Conservation (phyloP, 2,329 filamentous ascomycete species). For the Fusarium marasasianum region DNA sequence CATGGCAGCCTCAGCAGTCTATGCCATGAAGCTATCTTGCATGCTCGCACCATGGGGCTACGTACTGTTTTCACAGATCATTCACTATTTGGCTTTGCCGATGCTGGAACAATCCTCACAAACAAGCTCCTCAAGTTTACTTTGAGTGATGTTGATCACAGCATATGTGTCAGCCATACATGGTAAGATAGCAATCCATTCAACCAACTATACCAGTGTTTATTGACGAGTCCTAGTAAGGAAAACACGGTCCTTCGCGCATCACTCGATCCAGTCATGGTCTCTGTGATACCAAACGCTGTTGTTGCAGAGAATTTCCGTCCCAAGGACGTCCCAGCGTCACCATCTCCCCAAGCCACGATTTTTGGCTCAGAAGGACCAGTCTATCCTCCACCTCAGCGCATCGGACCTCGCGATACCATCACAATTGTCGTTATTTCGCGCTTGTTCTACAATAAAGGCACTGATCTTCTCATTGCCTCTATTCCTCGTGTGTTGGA, state of each 20-base stretch:
- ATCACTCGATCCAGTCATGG: constrained; percentile 94
- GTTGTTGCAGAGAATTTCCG: constrained; percentile 96
- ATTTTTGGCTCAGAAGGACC: constrained; percentile 51
- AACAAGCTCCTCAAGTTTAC: constrained; percentile 98
- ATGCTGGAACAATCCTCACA: constrained; percentile 93
- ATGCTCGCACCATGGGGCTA: constrained; percentile 94
- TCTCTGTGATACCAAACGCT: constrained; percentile 97
- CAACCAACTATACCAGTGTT: background rate
- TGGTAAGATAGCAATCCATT: constrained; percentile 66
- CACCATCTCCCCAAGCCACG: constrained; percentile 43
- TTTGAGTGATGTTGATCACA: constrained; percentile 95
- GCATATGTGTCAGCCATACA: constrained; percentile 97
- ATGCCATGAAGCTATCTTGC: constrained; percentile 93
- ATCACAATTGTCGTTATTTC: constrained; percentile 98
- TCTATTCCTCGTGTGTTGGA: constrained; percentile 93
- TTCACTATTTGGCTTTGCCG: constrained; percentile 95
- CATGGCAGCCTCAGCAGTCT: constrained; percentile 93
- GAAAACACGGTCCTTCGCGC: constrained; percentile 97
- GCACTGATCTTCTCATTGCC: constrained; percentile 95
- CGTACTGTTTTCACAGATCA: constrained; percentile 98
- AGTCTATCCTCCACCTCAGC: constrained; percentile 63
- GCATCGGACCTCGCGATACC: constrained; percentile 81
- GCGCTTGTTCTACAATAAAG: constrained; percentile 98
- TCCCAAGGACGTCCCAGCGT: constrained; percentile 61
- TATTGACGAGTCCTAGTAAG: constrained; percentile 68